Evolutionary conservation across 2,329 filamentous ascomycete genomes (phyloP).

Genomic region (Colletotrichum tanaceti): DNA sequence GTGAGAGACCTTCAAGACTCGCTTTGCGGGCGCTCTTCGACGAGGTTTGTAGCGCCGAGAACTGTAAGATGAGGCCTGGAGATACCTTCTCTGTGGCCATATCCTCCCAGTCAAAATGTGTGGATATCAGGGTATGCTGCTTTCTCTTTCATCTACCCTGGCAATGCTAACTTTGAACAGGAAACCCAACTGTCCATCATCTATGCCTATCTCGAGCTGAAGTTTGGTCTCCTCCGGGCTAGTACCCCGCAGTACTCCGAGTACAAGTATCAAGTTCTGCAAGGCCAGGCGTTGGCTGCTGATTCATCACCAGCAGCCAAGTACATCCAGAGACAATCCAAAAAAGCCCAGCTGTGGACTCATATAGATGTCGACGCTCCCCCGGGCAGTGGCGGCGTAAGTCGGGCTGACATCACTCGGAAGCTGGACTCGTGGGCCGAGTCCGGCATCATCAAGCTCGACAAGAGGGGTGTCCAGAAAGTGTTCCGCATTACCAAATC

Average conservation of each 20-base stretch:
- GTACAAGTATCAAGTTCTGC: slow-evolving; percentile 58
- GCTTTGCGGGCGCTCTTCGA: slow-evolving; percentile 61
- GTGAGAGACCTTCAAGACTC: slow-evolving; percentile 66
- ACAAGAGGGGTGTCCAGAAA: slow-evolving; percentile 63
- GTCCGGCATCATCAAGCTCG: slow-evolving; percentile 60
- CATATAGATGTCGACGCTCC: slow-evolving; percentile 61
- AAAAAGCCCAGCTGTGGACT: slow-evolving; percentile 56
- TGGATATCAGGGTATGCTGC: slow-evolving; percentile 64
- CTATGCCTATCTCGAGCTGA: slow-evolving; percentile 70
- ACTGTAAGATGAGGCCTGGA: slow-evolving; percentile 49
- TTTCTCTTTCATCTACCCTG: slow-evolving; percentile 47
- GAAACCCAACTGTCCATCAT: slow-evolving; percentile 53
- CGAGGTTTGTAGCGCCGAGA: slow-evolving; percentile 60
- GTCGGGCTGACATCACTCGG: slow-evolving; percentile 61
- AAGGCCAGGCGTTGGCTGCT: slow-evolving; percentile 48
- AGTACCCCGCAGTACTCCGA: slow-evolving; percentile 67
- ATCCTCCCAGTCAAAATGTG: slow-evolving; percentile 58
- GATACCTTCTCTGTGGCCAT: slow-evolving; percentile 60
- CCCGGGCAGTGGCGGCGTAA: slow-evolving; percentile 47
- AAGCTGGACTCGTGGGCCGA: slow-evolving; percentile 68
- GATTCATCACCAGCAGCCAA: slow-evolving; percentile 57
- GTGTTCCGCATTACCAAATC: slow-evolving; percentile 62
- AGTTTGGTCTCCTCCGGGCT: slow-evolving; percentile 66
- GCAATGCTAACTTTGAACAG: not conserved
- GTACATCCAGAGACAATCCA: slow-evolving; percentile 57